Evolutionary conservation across 208 protist genomes (phyloP).

Genomic region (Wallacemonas collosoma): DNA sequence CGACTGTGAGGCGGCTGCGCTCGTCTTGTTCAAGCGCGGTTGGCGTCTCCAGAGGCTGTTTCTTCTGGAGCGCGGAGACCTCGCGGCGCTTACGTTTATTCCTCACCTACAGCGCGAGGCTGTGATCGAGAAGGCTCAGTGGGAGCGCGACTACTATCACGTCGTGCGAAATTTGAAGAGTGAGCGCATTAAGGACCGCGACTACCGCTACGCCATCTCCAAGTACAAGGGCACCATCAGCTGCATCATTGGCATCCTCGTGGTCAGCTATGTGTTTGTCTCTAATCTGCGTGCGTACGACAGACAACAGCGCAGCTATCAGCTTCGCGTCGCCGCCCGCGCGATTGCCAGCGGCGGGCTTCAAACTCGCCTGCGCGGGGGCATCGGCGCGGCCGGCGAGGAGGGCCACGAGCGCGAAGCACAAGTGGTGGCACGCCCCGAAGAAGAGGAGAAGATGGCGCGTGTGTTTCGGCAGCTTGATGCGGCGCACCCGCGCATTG

Average conservation of each 20-base stretch:
- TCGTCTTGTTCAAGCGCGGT: conserved; percentile 77
- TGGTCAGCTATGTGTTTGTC: conserved; percentile 61
- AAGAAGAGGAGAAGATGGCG: conserved; percentile 37
- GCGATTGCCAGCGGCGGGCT: conserved; percentile 24
- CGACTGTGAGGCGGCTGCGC: conserved; percentile 66
- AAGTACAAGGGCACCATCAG: conserved; percentile 79
- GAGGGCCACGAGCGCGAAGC: conserved; percentile 8
- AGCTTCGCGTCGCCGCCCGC: conserved; percentile 42
- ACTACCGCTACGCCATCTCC: conserved; percentile 51
- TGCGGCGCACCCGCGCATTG: conserved; percentile 40
- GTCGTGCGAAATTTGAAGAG: conserved; percentile 39
- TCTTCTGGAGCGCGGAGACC: conserved; percentile 74
- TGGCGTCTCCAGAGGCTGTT: conserved; percentile 80
- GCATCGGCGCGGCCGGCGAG: conserved; percentile 3
- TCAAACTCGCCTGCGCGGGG: neutral
- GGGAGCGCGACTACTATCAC: conserved; percentile 62
- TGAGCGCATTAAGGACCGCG: conserved; percentile 62
- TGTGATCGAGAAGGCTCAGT: conserved; percentile 63
- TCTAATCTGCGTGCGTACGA: conserved; percentile 54
- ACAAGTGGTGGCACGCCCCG: conserved; percentile 20
- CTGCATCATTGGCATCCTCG: conserved; percentile 50
- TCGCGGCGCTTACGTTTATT: conserved; percentile 47
- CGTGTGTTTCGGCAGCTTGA: conserved; percentile 35
- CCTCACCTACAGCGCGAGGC: conserved; percentile 31
- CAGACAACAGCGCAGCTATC: conserved; percentile 47